Percentiles rank a stretch among this genome's conserved stretches.
These are phyloP conservation scores for Backusella tuberculispora DNA, from an alignment of 192 early-diverging fungal genomes.

Conservation along the genomic window DNA sequence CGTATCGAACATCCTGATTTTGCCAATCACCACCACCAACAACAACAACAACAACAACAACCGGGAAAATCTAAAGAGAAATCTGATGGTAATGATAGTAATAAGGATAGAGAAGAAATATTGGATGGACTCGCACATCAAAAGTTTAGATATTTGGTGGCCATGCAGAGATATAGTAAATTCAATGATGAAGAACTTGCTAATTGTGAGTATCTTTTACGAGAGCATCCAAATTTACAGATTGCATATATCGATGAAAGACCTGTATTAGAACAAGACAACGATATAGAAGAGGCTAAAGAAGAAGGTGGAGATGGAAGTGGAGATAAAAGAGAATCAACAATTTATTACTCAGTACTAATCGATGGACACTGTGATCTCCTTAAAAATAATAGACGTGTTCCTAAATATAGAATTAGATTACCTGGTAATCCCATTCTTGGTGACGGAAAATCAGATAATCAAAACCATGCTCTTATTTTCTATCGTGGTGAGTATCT, in stretches of 20 bases:
- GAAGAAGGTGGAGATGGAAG: not conserved
- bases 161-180: conserved; percentile 72
- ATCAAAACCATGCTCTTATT: conserved; percentile 75
- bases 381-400: conserved; percentile 55
- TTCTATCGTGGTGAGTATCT: conserved; percentile 78
- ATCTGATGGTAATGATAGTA: conserved; percentile 28
- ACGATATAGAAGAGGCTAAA: too few species aligned
- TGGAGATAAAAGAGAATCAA: conserved; percentile 41
- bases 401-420: conserved; percentile 66
- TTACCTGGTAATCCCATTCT: conserved; percentile 75
- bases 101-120: conserved; percentile 47
- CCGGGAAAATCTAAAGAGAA: not conserved
- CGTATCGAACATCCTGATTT: conserved; percentile 70
- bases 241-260: conserved; percentile 70
- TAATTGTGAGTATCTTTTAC: conserved; percentile 63
- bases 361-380: conserved; percentile 70
- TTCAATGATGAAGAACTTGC: conserved; percentile 71
- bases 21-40: not conserved
- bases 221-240: conserved; percentile 65
- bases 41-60: not conserved
- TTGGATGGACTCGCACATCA: conserved; percentile 62
- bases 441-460: conserved; percentile 79
- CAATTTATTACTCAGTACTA: conserved; percentile 52
- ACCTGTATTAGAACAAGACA: conserved; percentile 23
- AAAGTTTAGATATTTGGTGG: conserved; percentile 73